phyloP scores from a whole-genome alignment of 805 yeast genomes.

The Groenewaldozyma tartarivorans region DNA sequence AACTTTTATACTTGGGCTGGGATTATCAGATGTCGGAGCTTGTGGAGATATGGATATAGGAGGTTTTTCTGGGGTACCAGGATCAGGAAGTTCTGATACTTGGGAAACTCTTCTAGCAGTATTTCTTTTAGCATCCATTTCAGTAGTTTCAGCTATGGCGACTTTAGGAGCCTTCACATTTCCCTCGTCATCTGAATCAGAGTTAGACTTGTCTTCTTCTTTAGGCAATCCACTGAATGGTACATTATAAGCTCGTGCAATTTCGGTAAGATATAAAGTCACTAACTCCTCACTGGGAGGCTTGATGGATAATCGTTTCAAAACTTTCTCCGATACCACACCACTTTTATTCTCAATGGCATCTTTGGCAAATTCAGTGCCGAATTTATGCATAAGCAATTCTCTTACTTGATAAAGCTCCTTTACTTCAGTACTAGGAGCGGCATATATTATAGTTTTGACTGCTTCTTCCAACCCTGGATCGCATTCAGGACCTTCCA shows the following conservation, averaged over 20 bases:
- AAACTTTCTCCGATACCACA: conserved; percentile 59
- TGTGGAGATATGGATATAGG: conserved; percentile 27
- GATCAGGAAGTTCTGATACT: conserved; percentile 17
- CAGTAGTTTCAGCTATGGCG: conserved; percentile 7
- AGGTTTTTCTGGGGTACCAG: conserved; percentile 11
- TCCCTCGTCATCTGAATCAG: conserved; percentile 22
- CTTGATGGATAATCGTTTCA: conserved; percentile 50
- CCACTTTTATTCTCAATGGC: conserved; percentile 44
- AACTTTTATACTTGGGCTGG: conserved; percentile 20
- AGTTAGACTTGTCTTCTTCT: conserved; percentile 24
- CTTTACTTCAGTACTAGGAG: conserved; percentile 66
- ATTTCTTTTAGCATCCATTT: conserved; percentile 7
- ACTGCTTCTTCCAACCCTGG: conserved; percentile 69
- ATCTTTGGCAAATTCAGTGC: conserved; percentile 51
- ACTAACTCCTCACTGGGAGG: conserved; percentile 64
- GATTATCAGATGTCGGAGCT: conserved; percentile 25
- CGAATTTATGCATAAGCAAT: conserved; percentile 50
- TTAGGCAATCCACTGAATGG: conserved; percentile 48
- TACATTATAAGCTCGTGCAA: conserved; percentile 69
- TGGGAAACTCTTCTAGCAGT: conserved; percentile 11
- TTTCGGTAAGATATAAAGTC: conserved; percentile 61
- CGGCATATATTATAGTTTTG: conserved; percentile 55
- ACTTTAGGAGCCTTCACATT: conserved; percentile 2
- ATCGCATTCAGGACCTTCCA: conserved; percentile 38
- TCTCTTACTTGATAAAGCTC: conserved; percentile 59